Evolutionary conservation across 768 basidiomycete genomes (phyloP).

Genomic region (Scleroderma bovista): DNA sequence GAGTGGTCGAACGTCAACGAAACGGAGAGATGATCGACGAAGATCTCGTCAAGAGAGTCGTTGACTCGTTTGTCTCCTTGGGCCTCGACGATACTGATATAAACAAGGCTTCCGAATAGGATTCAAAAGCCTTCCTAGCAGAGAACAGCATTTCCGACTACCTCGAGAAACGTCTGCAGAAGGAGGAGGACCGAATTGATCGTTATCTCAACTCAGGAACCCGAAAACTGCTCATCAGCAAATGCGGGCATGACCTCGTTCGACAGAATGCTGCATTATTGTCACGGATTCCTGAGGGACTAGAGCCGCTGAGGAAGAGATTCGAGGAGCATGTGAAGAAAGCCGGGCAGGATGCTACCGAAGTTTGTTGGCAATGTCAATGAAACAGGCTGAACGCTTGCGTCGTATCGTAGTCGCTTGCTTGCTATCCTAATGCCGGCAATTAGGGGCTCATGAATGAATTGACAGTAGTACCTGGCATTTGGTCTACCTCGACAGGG

Average conservation of each 20-base stretch:
- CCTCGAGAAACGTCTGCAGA: constrained; percentile 82
- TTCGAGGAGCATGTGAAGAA: constrained; percentile 97
- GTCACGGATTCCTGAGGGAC: constrained; percentile 82
- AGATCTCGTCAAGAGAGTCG: constrained; percentile 86
- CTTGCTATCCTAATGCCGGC: too few species aligned
- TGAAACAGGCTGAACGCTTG: too few species aligned
- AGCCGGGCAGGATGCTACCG: constrained; percentile 70
- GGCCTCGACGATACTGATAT: constrained; percentile 90
- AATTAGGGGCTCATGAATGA: too few species aligned
- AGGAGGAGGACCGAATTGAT: constrained; percentile 95
- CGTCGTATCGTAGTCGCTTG: too few species aligned
- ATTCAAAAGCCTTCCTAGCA: constrained; percentile 86
- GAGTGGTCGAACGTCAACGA: constrained; percentile 87
- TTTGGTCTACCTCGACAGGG: too few species aligned
- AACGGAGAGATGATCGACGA: constrained; percentile 94
- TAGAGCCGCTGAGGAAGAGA: constrained; percentile 85
- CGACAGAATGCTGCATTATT: constrained; percentile 80
- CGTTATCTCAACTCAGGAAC: constrained; percentile 89
- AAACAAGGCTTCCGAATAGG: constrained; percentile 85
- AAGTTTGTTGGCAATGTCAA: constrained; percentile 58
- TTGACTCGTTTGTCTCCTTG: constrained; percentile 92
- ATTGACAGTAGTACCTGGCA: too few species aligned
- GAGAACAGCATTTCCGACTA: constrained; percentile 91
- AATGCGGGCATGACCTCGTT: constrained; percentile 91
- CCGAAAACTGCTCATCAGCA: constrained; percentile 69